Percentiles rank a stretch among this genome's conserved stretches.
Evolutionary conservation across 352 stramenopile species (phyloP).

Genomic region (Phytophthora ramorum): DNA sequence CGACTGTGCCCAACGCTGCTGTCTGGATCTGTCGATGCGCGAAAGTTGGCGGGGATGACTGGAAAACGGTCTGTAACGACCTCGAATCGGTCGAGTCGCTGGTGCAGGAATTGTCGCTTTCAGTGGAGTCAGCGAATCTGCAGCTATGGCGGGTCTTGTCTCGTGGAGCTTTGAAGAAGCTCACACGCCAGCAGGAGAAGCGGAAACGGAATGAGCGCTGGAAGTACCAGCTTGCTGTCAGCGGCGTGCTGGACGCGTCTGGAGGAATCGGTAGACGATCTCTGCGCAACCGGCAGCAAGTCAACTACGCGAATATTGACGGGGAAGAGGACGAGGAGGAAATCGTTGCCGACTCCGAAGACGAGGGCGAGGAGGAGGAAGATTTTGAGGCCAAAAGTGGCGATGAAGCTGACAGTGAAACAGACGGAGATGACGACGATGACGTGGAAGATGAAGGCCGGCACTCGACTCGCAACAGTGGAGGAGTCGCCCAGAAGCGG

Average conservation of each 20-base stretch:
- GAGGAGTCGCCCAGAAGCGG: conserved; percentile 20
- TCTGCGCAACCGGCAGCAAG: conserved; percentile 48
- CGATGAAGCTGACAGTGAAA: conserved; percentile 31
- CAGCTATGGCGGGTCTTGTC: conserved; percentile 61
- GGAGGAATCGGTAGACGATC: conserved; percentile 43
- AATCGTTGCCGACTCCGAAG: conserved; percentile 33
- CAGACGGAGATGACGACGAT: conserved; percentile 31
- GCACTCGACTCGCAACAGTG: conserved; percentile 16
- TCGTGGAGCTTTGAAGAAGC: conserved; percentile 51
- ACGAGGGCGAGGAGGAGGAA: conserved; percentile 38
- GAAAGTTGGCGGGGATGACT: conserved; percentile 42
- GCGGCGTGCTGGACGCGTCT: conserved; percentile 34
- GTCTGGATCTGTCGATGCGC: conserved; percentile 71
- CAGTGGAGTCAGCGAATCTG: conserved; percentile 52
- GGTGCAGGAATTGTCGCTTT: conserved; percentile 57
- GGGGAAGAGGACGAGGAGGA: conserved; percentile 46
- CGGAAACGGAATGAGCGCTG: conserved; percentile 47
- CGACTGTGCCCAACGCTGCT: conserved; percentile 54
- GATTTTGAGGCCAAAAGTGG: conserved; percentile 31
- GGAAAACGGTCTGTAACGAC: conserved; percentile 71
- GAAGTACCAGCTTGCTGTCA: conserved; percentile 47
- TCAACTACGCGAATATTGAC: conserved; percentile 58
- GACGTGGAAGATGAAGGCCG: conserved; percentile 18
- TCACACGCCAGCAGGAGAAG: conserved; percentile 59
- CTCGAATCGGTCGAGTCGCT: conserved; percentile 60